Base-by-base conservation (phyloP, 2,329 filamentous ascomycete genomes). In the Orbilia javanica region DNA sequence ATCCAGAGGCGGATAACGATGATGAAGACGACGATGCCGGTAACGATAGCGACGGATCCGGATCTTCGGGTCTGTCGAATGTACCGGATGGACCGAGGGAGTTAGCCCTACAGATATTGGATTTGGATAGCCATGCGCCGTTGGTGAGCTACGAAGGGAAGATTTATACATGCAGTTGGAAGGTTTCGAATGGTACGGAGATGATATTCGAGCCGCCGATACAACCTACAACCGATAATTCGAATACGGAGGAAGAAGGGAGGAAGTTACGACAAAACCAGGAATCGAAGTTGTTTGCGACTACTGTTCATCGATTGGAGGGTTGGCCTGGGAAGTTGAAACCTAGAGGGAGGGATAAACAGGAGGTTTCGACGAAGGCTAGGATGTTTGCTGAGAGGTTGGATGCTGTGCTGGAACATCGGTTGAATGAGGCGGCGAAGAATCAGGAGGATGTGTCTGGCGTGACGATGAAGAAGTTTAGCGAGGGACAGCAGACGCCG, bases 281-380 rank as follows among this genome's bases (percentile, higher is more conserved):
- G 7, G 72, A 76, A 27, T 25, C 72, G 7, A 29, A 22, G 31
- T 50, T 78, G 7, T 52, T 78, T 20, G 68, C 36, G 10, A 72
- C 67, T 7, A 68, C 74, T 3, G 39, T 78, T 3, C 63, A 78
- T 25, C 20, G 74, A 18, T 18, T 78, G 5, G 74, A 78, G 34
- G 74, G 74, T 1, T 68, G 36, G 42, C 67, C 74, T 1, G 74
- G 62, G 25, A 78, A 72, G 29, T 22, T 78, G 36, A 52, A 57
- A 10, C 67, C 67, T 6, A 42, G 52, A 2, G 67, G 62, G 15
- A 62, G 74, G 22, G 74, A 78, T 67, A 78, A 64, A 57, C 67
- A 72, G 44, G 74, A 78, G 44, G 74, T 78, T 34, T 78, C 74
- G 42, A 78, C 74, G 6, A 78, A 78, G 44, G 74, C 74, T 8